A percentile compares a stretch with the other conserved stretches of the same genome.
Evolutionary conservation across 495 filamentous ascomycete genomes (phyloP).

Genomic region (Letharia columbiana): DNA sequence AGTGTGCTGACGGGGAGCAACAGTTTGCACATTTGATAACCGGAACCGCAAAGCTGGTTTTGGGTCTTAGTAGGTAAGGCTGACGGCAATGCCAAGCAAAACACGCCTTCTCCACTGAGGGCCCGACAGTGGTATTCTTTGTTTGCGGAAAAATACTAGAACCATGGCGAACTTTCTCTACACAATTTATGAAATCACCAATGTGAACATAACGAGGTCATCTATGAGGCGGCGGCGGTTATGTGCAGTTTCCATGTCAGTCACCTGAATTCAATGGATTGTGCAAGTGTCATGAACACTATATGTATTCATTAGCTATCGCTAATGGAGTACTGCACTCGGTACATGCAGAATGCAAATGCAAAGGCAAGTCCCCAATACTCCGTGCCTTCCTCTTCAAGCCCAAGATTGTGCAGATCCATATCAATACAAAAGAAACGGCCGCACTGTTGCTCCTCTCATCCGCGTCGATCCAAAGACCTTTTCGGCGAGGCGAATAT

Average conservation of each 20-base stretch:
- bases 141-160: not conserved
- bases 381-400: not conserved
- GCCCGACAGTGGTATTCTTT: not conserved
- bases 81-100: slow-evolving; percentile 7
- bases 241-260: not conserved
- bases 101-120: not conserved
- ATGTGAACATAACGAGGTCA: too few species aligned
- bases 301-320: not conserved
- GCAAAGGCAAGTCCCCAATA: slow-evolving; percentile 9
- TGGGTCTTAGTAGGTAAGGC: slow-evolving; percentile 13
- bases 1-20: not conserved
- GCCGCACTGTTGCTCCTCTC: not conserved
- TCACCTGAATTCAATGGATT: not conserved
- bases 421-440: slow-evolving; percentile 3
- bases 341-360: not conserved
- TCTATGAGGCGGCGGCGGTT: not conserved
- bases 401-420: not conserved
- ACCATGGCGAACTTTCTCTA: too few species aligned
- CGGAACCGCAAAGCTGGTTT: not conserved
- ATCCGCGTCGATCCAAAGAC: not conserved
- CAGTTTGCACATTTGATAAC: not conserved
- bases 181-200: not conserved
- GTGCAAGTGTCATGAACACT: not conserved
- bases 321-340: not conserved
- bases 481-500: not conserved